These are phyloP conservation scores for Macadamia integrifolia DNA, from an alignment of 164 flowering plant genomes.

Conservation along the genomic window DNA sequence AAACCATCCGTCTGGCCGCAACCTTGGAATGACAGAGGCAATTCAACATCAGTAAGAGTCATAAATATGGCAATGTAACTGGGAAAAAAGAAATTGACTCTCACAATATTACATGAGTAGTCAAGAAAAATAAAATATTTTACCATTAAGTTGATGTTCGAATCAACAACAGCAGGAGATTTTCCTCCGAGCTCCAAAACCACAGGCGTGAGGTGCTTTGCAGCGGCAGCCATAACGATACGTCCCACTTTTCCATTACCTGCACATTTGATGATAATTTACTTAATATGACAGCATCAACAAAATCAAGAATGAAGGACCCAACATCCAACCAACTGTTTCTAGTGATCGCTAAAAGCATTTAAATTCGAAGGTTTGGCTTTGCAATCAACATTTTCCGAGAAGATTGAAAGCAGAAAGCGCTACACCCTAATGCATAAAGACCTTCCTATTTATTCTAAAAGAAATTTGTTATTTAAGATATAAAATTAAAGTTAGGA, in stretches of 20 bases:
- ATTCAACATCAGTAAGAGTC: not conserved
- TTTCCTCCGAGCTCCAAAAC: constrained; percentile 95
- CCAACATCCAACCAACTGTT: not conserved
- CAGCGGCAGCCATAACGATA: constrained; percentile 84
- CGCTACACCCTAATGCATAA: too few species aligned
- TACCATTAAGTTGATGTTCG: constrained; percentile 59
- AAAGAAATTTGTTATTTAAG: too few species aligned
- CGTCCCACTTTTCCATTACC: constrained; percentile 83
- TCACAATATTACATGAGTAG: not conserved
- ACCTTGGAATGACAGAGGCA: constrained; percentile 38
- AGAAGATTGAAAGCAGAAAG: not conserved
- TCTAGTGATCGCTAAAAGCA: not conserved
- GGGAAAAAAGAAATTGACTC: not conserved
- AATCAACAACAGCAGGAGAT: constrained; percentile 81
- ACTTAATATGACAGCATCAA: not conserved
- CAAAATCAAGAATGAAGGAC: constrained; percentile 1
- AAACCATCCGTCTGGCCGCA: constrained; percentile 54
- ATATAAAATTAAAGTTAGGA: too few species aligned
- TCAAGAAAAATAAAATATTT: not conserved
- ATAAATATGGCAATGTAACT: not conserved
- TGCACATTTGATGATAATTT: constrained; percentile 21
- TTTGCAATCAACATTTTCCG: not conserved
- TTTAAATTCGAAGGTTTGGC: not conserved
- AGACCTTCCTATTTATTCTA: too few species aligned
- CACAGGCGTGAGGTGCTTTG: constrained; percentile 95